phyloP scores from a whole-genome alignment of 371 early-diverging fungal species.

The Syncephalastrum sp. region DNA sequence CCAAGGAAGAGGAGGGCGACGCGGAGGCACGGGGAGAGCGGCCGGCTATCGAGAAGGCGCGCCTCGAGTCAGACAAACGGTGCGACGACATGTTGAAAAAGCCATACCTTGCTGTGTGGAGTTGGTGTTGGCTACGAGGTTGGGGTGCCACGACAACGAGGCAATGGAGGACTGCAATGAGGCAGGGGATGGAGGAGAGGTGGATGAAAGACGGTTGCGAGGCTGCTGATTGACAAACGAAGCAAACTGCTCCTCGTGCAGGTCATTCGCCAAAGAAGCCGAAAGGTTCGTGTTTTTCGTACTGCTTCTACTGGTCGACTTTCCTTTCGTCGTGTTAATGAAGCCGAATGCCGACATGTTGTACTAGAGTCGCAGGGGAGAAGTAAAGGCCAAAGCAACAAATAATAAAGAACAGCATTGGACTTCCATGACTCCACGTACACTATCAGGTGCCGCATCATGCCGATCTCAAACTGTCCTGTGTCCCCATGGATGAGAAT shows the following conservation, averaged over 20 bases:
- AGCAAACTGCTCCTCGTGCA: slow-evolving; percentile 8
- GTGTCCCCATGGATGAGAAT: too few species aligned
- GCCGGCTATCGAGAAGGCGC: too few species aligned
- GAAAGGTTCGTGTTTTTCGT: not conserved
- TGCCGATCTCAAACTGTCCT: too few species aligned
- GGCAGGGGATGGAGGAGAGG: not conserved
- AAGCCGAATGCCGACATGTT: slow-evolving; percentile 12
- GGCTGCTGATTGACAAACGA: slow-evolving; percentile 12
- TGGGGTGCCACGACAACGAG: not conserved
- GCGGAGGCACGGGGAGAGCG: too few species aligned
- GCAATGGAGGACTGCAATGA: not conserved
- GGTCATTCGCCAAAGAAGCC: slow-evolving; percentile 14
- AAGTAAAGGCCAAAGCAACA: too few species aligned
- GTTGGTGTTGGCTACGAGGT: not conserved
- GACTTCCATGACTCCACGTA: too few species aligned
- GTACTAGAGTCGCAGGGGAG: not conserved
- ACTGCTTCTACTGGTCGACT: not conserved
- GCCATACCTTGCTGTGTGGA: not conserved
- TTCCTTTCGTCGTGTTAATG: slow-evolving; percentile 5
- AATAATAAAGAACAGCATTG: too few species aligned
- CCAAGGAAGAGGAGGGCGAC: too few species aligned
- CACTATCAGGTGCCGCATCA: too few species aligned
- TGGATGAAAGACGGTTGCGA: not conserved
- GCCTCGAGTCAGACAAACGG: too few species aligned
- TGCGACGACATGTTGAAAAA: not conserved